phyloP scores from a whole-genome alignment of 2,329 filamentous ascomycete genomes.

The Ophiostoma sp. region DNA sequence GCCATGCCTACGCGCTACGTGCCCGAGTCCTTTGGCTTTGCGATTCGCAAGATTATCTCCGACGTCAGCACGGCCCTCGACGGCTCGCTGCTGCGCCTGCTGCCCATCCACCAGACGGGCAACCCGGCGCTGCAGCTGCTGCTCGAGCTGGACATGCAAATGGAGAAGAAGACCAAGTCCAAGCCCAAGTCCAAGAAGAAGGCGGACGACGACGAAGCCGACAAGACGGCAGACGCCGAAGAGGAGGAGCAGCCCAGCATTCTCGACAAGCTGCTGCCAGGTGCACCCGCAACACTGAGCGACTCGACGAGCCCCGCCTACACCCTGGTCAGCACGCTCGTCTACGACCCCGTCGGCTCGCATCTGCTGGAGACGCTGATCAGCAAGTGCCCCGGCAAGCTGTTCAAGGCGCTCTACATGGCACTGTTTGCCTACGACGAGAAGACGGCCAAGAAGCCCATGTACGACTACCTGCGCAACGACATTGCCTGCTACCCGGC shows the following conservation, averaged over 20 bases:
- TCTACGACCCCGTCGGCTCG: slow-evolving; percentile 88
- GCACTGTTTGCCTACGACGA: slow-evolving; percentile 68
- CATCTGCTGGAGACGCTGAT: slow-evolving; percentile 84
- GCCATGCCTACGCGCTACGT: slow-evolving; percentile 46
- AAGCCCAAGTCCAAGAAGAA: slow-evolving; percentile 34
- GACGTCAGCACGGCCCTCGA: slow-evolving; percentile 72
- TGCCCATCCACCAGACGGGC: slow-evolving; percentile 83
- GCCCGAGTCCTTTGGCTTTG: slow-evolving; percentile 69
- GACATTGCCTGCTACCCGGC: slow-evolving; percentile 86
- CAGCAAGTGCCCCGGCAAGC: slow-evolving; percentile 71
- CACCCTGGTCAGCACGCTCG: slow-evolving; percentile 73
- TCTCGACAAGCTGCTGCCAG: slow-evolving; percentile 71
- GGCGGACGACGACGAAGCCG: slow-evolving; percentile 27
- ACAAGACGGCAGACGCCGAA: slow-evolving; percentile 8
- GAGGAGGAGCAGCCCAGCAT: slow-evolving; percentile 42
- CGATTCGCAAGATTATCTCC: slow-evolving; percentile 73
- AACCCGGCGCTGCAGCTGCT: slow-evolving; percentile 91
- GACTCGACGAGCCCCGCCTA: slow-evolving; percentile 68
- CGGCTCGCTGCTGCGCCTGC: slow-evolving; percentile 69
- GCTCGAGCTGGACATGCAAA: slow-evolving; percentile 74
- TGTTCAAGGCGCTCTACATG: slow-evolving; percentile 83
- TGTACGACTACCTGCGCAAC: slow-evolving; percentile 77
- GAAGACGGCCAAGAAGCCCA: slow-evolving; percentile 32
- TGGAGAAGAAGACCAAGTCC: slow-evolving; percentile 57
- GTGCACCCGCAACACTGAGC: slow-evolving; percentile 61